These are phyloP conservation scores for Chaetoceros muelleri DNA, from an alignment of 108 stramenopile species.

Conservation along the genomic window DNA sequence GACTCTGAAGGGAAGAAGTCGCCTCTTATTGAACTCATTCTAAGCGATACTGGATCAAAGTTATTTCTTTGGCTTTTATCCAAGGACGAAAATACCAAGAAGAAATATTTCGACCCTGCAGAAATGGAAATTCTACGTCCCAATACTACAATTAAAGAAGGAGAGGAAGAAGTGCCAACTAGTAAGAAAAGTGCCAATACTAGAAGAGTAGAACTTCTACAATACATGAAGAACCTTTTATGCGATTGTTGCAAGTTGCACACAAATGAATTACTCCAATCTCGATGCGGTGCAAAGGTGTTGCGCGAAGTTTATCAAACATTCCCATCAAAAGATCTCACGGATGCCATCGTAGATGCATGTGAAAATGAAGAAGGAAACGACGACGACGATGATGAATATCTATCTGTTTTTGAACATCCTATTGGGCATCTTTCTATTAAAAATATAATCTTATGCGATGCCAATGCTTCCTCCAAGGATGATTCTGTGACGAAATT, in stretches of 20 bases:
- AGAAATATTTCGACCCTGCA: constrained; percentile 81
- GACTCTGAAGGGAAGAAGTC: constrained; percentile 26
- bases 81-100: constrained; percentile 29
- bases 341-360: constrained; percentile 32
- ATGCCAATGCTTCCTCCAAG: constrained; percentile 19
- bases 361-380: constrained; percentile 36
- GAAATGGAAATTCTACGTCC: constrained; percentile 64
- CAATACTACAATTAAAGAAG: constrained; percentile 24
- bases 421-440: constrained; percentile 58
- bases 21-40: constrained; percentile 64
- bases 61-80: constrained; percentile 76
- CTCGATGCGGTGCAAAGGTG: constrained; percentile 65
- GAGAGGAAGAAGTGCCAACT: constrained; percentile 53
- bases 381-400: constrained; percentile 7
- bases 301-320: constrained; percentile 63
- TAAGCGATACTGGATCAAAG: constrained; percentile 75
- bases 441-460: constrained; percentile 52
- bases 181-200: constrained; percentile 77
- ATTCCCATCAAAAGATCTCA: constrained; percentile 29
- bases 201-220: constrained; percentile 66
- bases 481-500: constrained; percentile 22
- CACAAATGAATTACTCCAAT: constrained; percentile 53
- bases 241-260: constrained; percentile 59
- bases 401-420: constrained; percentile 56
- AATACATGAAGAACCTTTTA: constrained; percentile 56